phyloP scores from a whole-genome alignment of 805 yeast genomes.

The Myxozyma vanderwaltii region DNA sequence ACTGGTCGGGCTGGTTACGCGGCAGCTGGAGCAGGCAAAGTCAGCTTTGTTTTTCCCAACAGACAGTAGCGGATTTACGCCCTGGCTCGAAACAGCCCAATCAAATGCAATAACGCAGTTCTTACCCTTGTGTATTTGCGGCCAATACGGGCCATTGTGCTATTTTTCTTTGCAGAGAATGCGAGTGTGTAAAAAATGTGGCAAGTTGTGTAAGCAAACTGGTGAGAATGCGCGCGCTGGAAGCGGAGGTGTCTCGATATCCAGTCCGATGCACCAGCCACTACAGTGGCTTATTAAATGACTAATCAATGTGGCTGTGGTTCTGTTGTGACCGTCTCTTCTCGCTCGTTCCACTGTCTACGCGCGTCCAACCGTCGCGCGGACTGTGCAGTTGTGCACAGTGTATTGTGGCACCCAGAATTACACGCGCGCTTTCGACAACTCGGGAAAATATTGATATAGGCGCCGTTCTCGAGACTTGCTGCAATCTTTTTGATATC shows the following conservation, averaged over 20 bases:
- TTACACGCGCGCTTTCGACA: no score
- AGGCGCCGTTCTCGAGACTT: no score
- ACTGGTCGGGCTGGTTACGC: slow-evolving; percentile 22
- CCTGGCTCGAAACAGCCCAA: not conserved
- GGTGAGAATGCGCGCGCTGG: not conserved
- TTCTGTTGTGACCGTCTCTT: not conserved
- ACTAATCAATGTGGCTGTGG: not conserved
- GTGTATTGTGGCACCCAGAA: not conserved
- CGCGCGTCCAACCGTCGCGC: not conserved
- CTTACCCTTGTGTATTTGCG: slow-evolving; percentile 30
- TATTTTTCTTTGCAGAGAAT: not conserved
- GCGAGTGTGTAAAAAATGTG: not conserved
- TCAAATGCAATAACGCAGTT: not conserved
- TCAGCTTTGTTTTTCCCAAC: not conserved
- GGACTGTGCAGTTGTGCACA: not conserved
- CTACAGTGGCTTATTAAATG: no score
- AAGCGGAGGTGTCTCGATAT: not conserved
- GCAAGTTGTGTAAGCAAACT: not conserved
- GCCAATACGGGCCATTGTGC: slow-evolving; percentile 30
- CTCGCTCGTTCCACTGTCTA: slow-evolving; percentile 4
- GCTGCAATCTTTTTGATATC: not conserved
- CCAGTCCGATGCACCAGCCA: not conserved
- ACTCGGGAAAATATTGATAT: no score
- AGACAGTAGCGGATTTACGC: no score
- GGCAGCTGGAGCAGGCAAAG: slow-evolving; percentile 20